These are phyloP conservation scores for Sporothrix variecibatus DNA, from an alignment of 2,329 filamentous ascomycete species.

Conservation along the genomic window DNA sequence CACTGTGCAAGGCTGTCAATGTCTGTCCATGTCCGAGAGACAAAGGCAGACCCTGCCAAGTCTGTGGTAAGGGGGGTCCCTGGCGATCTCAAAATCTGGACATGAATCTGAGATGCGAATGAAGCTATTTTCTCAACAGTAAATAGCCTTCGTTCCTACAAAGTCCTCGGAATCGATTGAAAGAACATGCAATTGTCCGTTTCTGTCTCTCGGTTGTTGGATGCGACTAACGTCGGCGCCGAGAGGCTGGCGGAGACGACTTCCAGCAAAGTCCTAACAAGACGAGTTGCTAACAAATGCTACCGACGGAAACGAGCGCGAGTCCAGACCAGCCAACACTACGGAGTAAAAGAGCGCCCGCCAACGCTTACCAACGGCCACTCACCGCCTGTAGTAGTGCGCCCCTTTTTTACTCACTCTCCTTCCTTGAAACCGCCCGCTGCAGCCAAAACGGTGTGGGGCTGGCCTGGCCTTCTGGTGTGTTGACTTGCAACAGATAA, in stretches of 20 bases:
- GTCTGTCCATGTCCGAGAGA: not conserved
- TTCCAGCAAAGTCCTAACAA: not conserved
- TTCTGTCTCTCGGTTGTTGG: not conserved
- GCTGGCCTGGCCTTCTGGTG: not conserved
- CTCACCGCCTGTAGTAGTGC: not conserved
- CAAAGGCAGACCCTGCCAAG: not conserved
- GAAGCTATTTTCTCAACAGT: not conserved
- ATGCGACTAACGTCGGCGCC: not conserved
- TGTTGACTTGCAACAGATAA: not conserved
- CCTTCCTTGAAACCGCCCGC: not conserved
- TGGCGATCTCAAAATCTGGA: not conserved
- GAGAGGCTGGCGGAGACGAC: not conserved
- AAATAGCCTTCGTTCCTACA: not conserved
- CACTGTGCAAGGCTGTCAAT: not conserved
- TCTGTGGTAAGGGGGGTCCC: not conserved
- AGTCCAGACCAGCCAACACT: not conserved
- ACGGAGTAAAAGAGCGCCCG: not conserved
- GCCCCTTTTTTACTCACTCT: not conserved
- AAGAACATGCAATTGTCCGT: not conserved
- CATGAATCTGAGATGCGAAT: not conserved
- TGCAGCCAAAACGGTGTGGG: constrained; percentile 8
- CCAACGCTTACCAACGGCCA: not conserved
- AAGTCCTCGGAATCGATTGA: not conserved
- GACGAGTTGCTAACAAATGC: not conserved
- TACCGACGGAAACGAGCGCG: not conserved